Evolutionary conservation across 345 rosid genomes (phyloP).

Genomic region (Mangifera indica): DNA sequence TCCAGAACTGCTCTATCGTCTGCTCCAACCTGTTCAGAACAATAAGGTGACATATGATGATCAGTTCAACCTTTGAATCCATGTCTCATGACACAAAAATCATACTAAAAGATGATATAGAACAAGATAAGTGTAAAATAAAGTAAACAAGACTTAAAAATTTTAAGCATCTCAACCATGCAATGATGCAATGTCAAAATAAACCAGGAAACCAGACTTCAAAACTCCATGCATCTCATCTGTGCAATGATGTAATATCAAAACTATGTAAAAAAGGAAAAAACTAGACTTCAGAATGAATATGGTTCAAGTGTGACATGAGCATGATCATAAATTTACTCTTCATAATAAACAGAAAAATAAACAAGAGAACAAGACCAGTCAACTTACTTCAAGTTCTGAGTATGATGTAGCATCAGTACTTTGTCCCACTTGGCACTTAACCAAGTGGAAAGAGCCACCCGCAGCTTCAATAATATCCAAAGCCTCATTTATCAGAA

Average conservation of each 20-base stretch:
- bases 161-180: no score
- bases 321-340: not conserved
- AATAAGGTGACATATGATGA: slow-evolving; percentile 19
- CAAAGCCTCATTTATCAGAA: slow-evolving; percentile 90
- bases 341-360: no score
- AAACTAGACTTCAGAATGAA: no score
- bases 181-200: no score
- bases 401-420: slow-evolving; percentile 65
- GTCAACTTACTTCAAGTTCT: slow-evolving; percentile 74
- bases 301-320: not conserved
- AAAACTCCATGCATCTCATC: no score
- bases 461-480: slow-evolving; percentile 87
- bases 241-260: no score
- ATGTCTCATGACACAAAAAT: not conserved
- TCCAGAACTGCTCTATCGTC: slow-evolving; percentile 71
- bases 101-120: not conserved
- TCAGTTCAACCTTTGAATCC: slow-evolving; percentile 10
- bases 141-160: not conserved
- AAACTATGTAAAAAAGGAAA: no score
- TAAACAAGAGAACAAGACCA: no score
- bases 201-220: not conserved
- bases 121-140: not conserved
- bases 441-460: slow-evolving; percentile 84
- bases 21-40: slow-evolving; percentile 74
- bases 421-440: slow-evolving; percentile 87